Conservation (phyloP, 106 monocot genomes). For the Platanthera zijinensis region DNA sequence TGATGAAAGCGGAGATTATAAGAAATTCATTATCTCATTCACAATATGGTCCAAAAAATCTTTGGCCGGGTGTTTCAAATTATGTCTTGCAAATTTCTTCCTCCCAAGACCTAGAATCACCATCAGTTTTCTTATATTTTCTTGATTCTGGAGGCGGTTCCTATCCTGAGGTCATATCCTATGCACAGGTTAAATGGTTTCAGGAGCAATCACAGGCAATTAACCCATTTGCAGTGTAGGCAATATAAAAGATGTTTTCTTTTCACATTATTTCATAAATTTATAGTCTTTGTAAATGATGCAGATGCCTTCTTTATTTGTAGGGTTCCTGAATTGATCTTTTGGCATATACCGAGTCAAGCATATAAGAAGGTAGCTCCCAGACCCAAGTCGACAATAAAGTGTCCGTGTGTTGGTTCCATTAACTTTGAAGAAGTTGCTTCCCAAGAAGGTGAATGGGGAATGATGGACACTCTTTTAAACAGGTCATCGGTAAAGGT, state of each 20-base stretch:
- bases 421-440: conserved; percentile 67
- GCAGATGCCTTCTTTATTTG: conserved; percentile 1
- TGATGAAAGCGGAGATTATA: conserved; percentile 43
- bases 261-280: not conserved
- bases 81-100: conserved; percentile 62
- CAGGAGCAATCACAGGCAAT: conserved; percentile 31
- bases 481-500: conserved; percentile 74
- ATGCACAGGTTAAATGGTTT: conserved; percentile 71
- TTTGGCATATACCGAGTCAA: conserved; percentile 90
- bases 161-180: conserved; percentile 83
- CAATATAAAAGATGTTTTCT: conserved; percentile 2
- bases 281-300: not conserved
- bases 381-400: conserved; percentile 22
- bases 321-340: conserved; percentile 76
- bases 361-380: conserved; percentile 69
- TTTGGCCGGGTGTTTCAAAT: conserved; percentile 82
- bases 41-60: conserved; percentile 43
- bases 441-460: conserved; percentile 89
- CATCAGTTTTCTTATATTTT: conserved; percentile 58
- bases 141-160: conserved; percentile 92
- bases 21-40: conserved; percentile 49
- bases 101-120: conserved; percentile 19
- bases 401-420: conserved; percentile 68
- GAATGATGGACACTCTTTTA: conserved; percentile 59
- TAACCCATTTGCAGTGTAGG: conserved; percentile 58